Base-by-base conservation (phyloP, 2,329 filamentous ascomycete species). In the Penicillium hordei region DNA sequence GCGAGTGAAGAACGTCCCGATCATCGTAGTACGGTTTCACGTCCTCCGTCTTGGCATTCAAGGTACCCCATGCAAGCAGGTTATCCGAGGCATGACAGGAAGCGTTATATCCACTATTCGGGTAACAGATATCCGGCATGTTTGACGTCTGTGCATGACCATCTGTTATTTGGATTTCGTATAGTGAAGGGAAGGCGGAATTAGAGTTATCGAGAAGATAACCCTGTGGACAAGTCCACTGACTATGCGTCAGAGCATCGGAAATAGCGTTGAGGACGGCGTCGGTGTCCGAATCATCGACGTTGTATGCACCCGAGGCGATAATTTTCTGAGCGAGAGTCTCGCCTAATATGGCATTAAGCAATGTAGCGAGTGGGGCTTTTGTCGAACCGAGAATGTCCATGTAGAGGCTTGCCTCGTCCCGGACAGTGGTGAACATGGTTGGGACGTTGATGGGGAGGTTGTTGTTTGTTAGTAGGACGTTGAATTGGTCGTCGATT, bases 401-500 rank as follows among this genome's bases (percentile, higher is more conserved):
- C 5, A 67, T 49, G 38, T 58, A 70, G 40, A 67, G 49, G 40
- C 45, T 60, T 8, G 68, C 63, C 61, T 71, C 68, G 44, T 70
- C 64, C 9, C 58, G 57, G 48, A 70, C 64, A 10, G 57, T 68
- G 27, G 66, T 68, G 60, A 71, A 70, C 56, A 70, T 66, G 23
- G 63, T 65, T 2, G 68, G 68, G 17, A 71, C 68, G 15, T 57
- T 59, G 40, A 64, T 66, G 10, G 68, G 67, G n/a, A 70, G 62
- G 2, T 29, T 43, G 29, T 63, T 52, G 2, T 49, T 40, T 0
- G 50, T 21, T 17, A 71, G 63, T 6, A 71, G 62, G 19, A 29
- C 52, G 55, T 71, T 17, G 62, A 71, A 70, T 43, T 70, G 68
- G 43, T 63, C 64, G 48, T 70, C 67, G 15, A 70, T 67, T 1